Evolutionary conservation across 495 filamentous ascomycete species (phyloP), one percentile per base, ranked within the genome.

Genomic region (Talaromyces ruber): DNA sequence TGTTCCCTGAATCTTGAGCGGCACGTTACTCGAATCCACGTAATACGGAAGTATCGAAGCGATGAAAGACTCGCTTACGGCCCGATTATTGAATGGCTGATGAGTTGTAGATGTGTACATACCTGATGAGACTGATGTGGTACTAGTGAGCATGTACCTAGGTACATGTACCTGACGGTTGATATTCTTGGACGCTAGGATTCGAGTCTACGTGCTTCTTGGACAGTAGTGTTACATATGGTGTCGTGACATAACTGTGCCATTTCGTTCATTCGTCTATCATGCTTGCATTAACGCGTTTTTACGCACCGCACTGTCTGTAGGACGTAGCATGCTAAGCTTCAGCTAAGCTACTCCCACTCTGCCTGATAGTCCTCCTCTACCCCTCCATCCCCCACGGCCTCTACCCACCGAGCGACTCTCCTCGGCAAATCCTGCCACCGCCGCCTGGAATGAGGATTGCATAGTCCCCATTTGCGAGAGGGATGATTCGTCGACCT

Each of bases 351-450:
- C 51, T 54, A 26, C 34, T 39, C 34, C 26, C 9, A 54, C 26
- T 54, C 26, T 54, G 51, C 58, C 58, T 26, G 65, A 61, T 37
- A 58, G 59, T 45, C 65, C 71, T 64, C 61, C 63, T 58, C 61
- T 55, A 64, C 72, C 65, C 63, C 71, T 69, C 61, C 62, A 67
- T 25, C 66, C 65, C 22, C 66, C 65, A 37, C 66, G 71, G 62
- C 61, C 63, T 56, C 60, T 59, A 55, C 59, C 45, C 37, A 52
- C 26, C 25, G 39, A 43, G 16, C 43, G 59, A 29, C 39, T 11
- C 12, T 77, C 76, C 22, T 79, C 77, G 16, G 70, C 71, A 62
- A 74, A 70, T 21, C 68, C 68, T 32, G 26, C 22, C 4, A 25
- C 29, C 28, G 54, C 29, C 3, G 67, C 50, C 57, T 66, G 64